Percentiles rank a stretch among this genome's conserved stretches.
Evolutionary conservation across 257 asterid genomes (phyloP).

Genomic region (Nicotiana otophora): DNA sequence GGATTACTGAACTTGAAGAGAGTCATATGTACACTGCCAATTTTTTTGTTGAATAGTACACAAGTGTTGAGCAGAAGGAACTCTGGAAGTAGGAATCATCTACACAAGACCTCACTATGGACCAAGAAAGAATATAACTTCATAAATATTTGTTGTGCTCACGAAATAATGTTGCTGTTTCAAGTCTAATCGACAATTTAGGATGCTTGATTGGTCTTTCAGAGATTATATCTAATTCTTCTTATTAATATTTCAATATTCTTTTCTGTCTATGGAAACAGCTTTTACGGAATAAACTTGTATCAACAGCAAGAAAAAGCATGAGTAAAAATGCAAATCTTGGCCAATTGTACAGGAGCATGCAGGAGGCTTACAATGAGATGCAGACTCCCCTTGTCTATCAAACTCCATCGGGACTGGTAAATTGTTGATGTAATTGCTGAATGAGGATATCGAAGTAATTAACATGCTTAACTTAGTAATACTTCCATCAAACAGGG

Average conservation of each 20-base stretch:
- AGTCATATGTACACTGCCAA: not conserved
- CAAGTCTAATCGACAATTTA: not conserved
- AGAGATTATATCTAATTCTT: not conserved
- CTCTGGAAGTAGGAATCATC: not conserved
- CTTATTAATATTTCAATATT: not conserved
- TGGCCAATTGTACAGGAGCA: conserved; percentile 64
- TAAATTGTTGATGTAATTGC: conserved; percentile 11
- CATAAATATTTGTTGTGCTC: not conserved
- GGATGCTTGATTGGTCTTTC: not conserved
- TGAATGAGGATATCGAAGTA: not conserved
- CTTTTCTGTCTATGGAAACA: conserved; percentile 26
- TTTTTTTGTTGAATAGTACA: not conserved
- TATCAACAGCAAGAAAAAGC: conserved; percentile 65
- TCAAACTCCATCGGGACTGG: conserved; percentile 71
- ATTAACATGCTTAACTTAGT: not conserved
- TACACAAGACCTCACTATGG: not conserved
- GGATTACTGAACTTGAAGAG: no score
- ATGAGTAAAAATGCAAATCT: conserved; percentile 58
- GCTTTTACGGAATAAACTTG: conserved; percentile 85
- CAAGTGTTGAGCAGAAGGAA: not conserved
- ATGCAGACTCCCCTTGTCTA: conserved; percentile 94
- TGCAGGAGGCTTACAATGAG: conserved; percentile 70
- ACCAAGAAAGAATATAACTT: not conserved
- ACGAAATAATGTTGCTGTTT: not conserved
- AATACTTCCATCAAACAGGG: conserved; percentile 35